Evolutionary conservation across 352 stramenopile species (phyloP), one percentile per base, ranked within the genome.

Genomic region (Blastocystis sp.): DNA sequence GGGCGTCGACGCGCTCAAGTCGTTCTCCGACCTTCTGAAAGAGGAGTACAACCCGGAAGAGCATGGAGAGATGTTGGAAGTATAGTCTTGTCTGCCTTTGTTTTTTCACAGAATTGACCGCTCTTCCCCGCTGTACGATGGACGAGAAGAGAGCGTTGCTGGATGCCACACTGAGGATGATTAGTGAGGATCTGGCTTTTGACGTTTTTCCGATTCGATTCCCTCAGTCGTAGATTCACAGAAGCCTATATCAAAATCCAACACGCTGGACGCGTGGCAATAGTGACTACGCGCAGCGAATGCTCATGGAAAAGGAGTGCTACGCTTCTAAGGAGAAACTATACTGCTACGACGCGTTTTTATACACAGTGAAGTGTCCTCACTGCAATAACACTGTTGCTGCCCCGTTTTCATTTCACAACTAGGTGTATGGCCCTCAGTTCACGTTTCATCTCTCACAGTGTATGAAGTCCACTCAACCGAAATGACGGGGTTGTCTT

Each of bases 11-110:
- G 93, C 95, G 88, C 91, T 98, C 34, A 95, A 93, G 86, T 90
- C 92, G 28, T 98, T 98, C 90, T 97, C 94, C 3, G 91, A 96
- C 90, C 93, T 96, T 77, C 92, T 98, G 90, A 92, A 98, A 71
- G 95, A 97, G 89, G 95, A 95, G 21, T 91, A 91, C 65, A 77
- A 87, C 38, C 77, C 77, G 38, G 77, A 87, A 78, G 53, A 87
- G 62, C 77, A 87, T 56, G 77, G 77, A 21, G 77, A 87, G 41
- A 87, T 87, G 77, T 40, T 87, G 23, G 65, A 77, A 66, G 77
- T 87, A 45, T 41, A 87, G 52, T 81, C 7, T 34, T 52, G 48
- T 7, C 14, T 56, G 5, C 48, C 14, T 56, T 14, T 14, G 48
- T 14, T 56, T 56, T 56, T 7, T 56, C 14, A 14, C 48, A 56